phyloP scores from a whole-genome alignment of 768 basidiomycete species.

The Lepiota venenata region DNA sequence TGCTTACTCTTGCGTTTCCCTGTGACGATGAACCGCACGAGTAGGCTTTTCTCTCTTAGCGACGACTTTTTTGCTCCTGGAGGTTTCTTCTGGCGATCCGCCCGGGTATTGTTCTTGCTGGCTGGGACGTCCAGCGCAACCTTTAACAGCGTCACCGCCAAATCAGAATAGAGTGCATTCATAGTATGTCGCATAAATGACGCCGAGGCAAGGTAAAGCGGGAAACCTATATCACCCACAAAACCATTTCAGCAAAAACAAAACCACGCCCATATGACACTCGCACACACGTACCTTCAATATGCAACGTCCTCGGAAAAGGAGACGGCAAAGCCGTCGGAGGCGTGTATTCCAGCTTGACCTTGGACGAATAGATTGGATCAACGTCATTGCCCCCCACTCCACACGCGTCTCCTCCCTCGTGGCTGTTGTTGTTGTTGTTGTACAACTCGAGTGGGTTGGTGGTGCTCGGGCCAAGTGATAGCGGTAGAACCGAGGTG shows the following conservation, averaged over 20 bases:
- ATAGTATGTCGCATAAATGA: slow-evolving; percentile 70
- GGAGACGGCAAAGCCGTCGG: slow-evolving; percentile 63
- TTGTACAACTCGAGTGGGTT: slow-evolving; percentile 18
- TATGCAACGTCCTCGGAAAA: slow-evolving; percentile 62
- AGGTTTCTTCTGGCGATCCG: background rate
- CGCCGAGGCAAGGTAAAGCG: slow-evolving; percentile 69
- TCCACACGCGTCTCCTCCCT: slow-evolving; percentile 24
- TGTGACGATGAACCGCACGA: slow-evolving; percentile 49
- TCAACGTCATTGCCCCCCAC: slow-evolving; percentile 36
- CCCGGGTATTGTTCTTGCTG: background rate
- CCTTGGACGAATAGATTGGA: slow-evolving; percentile 58
- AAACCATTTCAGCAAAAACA: too few relatives aligned
- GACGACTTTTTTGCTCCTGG: slow-evolving; percentile 18
- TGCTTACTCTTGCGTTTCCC: slow-evolving; percentile 65
- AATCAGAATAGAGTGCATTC: slow-evolving; percentile 69
- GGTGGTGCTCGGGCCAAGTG: slow-evolving; percentile 15
- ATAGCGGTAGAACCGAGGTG: slow-evolving; percentile 5
- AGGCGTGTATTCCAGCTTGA: slow-evolving; percentile 67
- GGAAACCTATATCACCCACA: slow-evolving; percentile 44
- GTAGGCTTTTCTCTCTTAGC: slow-evolving; percentile 54
- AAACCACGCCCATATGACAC: background rate
- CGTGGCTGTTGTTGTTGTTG: slow-evolving; percentile 21
- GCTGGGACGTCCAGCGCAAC: slow-evolving; percentile 35
- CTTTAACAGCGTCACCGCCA: slow-evolving; percentile 53
- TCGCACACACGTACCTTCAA: slow-evolving; percentile 59